Conservation (phyloP, 495 filamentous ascomycete genomes). For the Lichenothelia convexa region DNA sequence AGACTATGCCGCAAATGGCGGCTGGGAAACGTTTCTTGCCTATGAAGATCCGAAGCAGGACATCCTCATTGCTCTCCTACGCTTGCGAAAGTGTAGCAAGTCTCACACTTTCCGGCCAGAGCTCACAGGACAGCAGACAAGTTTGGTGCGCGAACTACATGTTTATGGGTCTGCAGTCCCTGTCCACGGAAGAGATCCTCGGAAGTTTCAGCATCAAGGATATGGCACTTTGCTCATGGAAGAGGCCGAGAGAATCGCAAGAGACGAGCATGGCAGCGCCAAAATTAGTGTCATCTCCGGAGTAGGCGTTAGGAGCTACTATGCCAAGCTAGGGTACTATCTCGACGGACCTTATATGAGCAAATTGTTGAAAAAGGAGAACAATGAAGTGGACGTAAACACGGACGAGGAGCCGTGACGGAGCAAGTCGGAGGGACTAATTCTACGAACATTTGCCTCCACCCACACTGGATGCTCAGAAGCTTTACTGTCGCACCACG, state of each 20-base stretch:
- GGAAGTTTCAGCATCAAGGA: conserved; percentile 96
- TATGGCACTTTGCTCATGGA: conserved; percentile 96
- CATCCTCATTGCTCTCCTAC: conserved; percentile 81
- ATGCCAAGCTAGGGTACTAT: conserved; percentile 76
- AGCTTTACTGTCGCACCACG: too few relatives aligned
- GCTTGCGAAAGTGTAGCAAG: conserved; percentile 73
- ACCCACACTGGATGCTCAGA: too few relatives aligned
- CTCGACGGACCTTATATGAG: conserved; percentile 86
- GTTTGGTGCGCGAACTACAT: conserved; percentile 83
- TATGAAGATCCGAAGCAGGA: conserved; percentile 98
- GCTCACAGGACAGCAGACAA: conserved; percentile 68
- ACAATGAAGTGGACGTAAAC: conserved; percentile 27
- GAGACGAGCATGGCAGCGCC: conserved; percentile 75
- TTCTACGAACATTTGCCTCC: too few relatives aligned
- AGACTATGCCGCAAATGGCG: conserved; percentile 86
- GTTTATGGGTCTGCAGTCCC: conserved; percentile 94
- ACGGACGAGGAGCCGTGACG: too few relatives aligned
- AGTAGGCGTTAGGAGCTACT: conserved; percentile 87
- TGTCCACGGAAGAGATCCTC: conserved; percentile 77
- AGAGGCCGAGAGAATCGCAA: conserved; percentile 85
- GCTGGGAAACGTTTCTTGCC: conserved; percentile 95
- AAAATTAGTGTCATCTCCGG: conserved; percentile 96
- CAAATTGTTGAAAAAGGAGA: conserved; percentile 39
- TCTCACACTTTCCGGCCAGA: conserved; percentile 85
- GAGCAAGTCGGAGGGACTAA: too few relatives aligned